phyloP scores from a whole-genome alignment of 2,329 filamentous ascomycete genomes.

The Dactylellina leptospora region DNA sequence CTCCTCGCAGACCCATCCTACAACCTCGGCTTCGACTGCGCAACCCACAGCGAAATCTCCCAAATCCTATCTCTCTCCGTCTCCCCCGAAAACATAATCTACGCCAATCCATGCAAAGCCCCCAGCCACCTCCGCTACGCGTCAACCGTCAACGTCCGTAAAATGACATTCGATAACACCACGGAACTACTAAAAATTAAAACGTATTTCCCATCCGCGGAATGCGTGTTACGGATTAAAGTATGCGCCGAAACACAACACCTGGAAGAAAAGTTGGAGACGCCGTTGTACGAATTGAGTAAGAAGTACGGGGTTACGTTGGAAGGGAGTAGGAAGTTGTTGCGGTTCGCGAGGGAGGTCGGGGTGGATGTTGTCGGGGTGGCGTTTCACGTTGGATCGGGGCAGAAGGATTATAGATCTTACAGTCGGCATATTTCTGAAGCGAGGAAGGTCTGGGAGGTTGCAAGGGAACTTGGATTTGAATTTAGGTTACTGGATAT shows the following conservation, averaged over 20 bases:
- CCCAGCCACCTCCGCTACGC: conserved; percentile 47
- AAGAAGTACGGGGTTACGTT: conserved; percentile 42
- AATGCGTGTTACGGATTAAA: conserved; percentile 38
- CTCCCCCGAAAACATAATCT: conserved; percentile 27
- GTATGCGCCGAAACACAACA: not conserved
- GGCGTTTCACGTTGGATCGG: conserved; percentile 43
- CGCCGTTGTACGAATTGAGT: conserved; percentile 31
- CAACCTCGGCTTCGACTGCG: conserved; percentile 43
- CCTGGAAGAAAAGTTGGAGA: not conserved
- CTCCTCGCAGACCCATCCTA: conserved; percentile 10
- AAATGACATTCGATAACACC: conserved; percentile 47
- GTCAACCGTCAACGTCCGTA: conserved; percentile 13
- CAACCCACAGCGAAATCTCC: conserved; percentile 34
- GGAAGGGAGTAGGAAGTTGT: conserved; percentile 9
- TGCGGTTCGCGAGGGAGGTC: conserved; percentile 12
- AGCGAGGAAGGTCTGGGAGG: conserved; percentile 24
- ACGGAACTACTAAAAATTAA: conserved; percentile 41
- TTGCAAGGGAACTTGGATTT: conserved; percentile 27
- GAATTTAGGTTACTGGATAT: conserved; percentile 38
- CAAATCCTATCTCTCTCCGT: conserved; percentile 34
- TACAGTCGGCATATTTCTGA: conserved; percentile 23
- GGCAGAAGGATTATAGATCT: conserved; percentile 16
- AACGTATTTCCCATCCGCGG: conserved; percentile 16
- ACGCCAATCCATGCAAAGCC: conserved; percentile 49
- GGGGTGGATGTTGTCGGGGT: conserved; percentile 27